These are phyloP conservation scores for Hyphopichia pseudoburtonii DNA, from an alignment of 1,139 yeast genomes.

Conservation along the genomic window DNA sequence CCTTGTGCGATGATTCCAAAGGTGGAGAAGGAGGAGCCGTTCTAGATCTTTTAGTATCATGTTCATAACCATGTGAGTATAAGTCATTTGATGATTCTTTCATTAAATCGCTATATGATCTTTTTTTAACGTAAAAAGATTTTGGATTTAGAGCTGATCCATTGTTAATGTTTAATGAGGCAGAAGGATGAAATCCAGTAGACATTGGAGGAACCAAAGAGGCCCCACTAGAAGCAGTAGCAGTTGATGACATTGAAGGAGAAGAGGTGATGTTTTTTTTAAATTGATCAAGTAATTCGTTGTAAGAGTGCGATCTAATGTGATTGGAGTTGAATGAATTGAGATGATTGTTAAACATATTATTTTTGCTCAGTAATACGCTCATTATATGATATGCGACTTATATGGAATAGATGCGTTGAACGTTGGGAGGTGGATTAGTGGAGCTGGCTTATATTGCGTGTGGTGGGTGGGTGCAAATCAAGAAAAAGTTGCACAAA, in stretches of 20 bases:
- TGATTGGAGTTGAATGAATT: constrained; percentile 31
- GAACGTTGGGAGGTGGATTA: too few relatives aligned
- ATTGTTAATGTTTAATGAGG: neutral
- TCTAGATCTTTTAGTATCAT: constrained; percentile 37
- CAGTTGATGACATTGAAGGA: too few relatives aligned
- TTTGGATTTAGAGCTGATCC: constrained; percentile 9
- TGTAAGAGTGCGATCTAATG: constrained; percentile 33
- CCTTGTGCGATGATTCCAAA: constrained; percentile 10
- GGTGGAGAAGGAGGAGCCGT: constrained; percentile 56
- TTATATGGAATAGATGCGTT: too few relatives aligned
- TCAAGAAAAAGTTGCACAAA: too few relatives aligned
- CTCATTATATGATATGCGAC: constrained; percentile 21
- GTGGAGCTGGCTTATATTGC: too few relatives aligned
- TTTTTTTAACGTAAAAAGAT: constrained; percentile 17
- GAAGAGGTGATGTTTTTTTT: constrained; percentile 16
- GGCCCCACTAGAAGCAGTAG: constrained; percentile 5
- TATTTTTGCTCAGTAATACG: constrained; percentile 21
- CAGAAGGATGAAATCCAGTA: constrained; percentile 1
- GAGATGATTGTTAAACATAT: constrained; percentile 34
- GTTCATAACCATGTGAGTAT: constrained; percentile 6
- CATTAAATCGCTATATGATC: constrained; percentile 25
- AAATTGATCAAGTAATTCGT: constrained; percentile 29
- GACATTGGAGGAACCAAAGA: constrained; percentile 3
- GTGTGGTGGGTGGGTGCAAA: too few relatives aligned
- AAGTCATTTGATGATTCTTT: constrained; percentile 10